Conservation (phyloP, 306 rosid species). For the Cyclanthera cordifolia region DNA sequence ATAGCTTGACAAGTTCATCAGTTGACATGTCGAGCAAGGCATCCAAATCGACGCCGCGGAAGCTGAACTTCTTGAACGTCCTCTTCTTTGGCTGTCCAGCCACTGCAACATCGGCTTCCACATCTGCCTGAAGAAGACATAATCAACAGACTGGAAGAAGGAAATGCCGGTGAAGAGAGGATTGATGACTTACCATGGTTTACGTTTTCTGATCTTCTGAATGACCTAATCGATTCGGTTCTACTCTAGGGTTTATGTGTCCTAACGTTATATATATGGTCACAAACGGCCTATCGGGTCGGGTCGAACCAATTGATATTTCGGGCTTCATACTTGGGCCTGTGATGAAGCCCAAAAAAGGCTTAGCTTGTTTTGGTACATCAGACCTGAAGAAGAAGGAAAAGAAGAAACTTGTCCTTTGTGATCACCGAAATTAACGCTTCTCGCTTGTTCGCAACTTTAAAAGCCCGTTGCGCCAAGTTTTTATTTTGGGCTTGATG, state of each 20-base stretch:
- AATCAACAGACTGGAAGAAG: too few relatives aligned
- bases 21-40: conserved; percentile 72
- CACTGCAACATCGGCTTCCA: conserved; percentile 34
- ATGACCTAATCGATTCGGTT: too few relatives aligned
- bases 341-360: too few relatives aligned
- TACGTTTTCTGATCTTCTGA: too few relatives aligned
- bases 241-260: too few relatives aligned
- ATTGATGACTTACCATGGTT: too few relatives aligned
- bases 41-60: conserved; percentile 67
- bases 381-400: not conserved
- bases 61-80: conserved; percentile 82
- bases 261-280: too few relatives aligned
- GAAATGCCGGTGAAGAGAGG: too few relatives aligned
- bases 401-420: not conserved
- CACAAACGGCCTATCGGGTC: too few relatives aligned
- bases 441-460: not conserved
- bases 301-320: too few relatives aligned
- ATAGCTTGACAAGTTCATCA: conserved; percentile 76
- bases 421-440: not conserved
- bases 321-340: too few relatives aligned
- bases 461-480: not conserved
- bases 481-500: not conserved
- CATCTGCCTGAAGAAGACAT: conserved; percentile 3
- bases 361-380: too few relatives aligned
- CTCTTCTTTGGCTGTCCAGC: conserved; percentile 65